Base-by-base conservation (phyloP, 176 grass and related monocot genomes). In the Poa annua region DNA sequence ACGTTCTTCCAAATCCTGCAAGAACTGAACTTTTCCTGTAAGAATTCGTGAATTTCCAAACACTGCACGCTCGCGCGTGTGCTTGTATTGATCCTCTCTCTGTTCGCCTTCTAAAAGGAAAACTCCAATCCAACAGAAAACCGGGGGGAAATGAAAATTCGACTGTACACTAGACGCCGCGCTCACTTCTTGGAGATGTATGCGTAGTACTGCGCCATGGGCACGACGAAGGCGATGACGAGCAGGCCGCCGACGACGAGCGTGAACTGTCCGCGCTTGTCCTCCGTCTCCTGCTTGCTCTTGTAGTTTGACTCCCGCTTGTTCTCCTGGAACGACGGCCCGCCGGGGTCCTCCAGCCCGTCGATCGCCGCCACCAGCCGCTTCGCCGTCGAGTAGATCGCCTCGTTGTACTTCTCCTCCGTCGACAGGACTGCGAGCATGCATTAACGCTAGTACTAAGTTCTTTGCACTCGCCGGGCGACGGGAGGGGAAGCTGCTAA, bases 191-290 rank as follows among this genome's bases (percentile, higher is more conserved):
- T 99, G 74, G 96, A 99, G 29, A 99, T 66, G 83, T 99, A 96
- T 35, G 96, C 96, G 69, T 99, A 99, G 69, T 99, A 99, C 80
- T 99, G 96, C 75, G 96, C 96, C 96, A 99, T 99, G 34, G 96
- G 96, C 80, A 99, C 96, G 53, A 99, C 91, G 85, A 99, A 94
- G 60, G 96, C 96, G 77, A 99, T 96, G 77, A 92, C 96, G 67
- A 99, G 77, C 74, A 99, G 89, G 50, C 96, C 96, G 48, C 91
- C 96, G 69, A 99, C 96, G 53, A 99, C 93, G 64, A 99, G 91
- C 35, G 89, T 90, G 85, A 99, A 99, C 87, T 99, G 96, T 4
- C 96, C 89, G n/a, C 96, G 89, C 85, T 99, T 99, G 62, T 96
- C 93, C 36, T 99, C 96, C 11, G 93, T 99, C 80, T 99, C 93